Conservation (phyloP, 805 yeast species). For the Scheffersomyces coipomensis region DNA sequence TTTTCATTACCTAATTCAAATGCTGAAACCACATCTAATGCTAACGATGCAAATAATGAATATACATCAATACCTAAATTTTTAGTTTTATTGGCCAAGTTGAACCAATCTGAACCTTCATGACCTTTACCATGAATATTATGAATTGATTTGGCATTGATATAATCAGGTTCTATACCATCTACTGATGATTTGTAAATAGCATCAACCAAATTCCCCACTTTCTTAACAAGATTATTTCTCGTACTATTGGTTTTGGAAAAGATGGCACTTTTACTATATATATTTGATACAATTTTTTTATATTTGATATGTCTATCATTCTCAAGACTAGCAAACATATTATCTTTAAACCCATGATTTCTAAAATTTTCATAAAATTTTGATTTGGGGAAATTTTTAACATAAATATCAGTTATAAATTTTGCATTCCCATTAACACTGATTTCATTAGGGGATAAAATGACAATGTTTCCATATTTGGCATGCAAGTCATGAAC, state of each 20-base stretch:
- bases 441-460: constrained; percentile 62
- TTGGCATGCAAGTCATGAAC: constrained; percentile 50
- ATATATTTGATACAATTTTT: constrained; percentile 28
- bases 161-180: constrained; percentile 30
- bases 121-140: constrained; percentile 35
- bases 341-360: constrained; percentile 52
- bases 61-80: constrained; percentile 54
- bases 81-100: constrained; percentile 11
- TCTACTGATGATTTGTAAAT: constrained; percentile 26
- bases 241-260: constrained; percentile 27
- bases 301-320: constrained; percentile 43
- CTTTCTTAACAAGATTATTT: constrained; percentile 22
- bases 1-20: constrained; percentile 56
- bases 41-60: constrained; percentile 64
- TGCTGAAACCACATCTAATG: constrained; percentile 66
- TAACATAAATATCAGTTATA: constrained; percentile 55
- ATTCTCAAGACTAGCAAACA: constrained; percentile 55
- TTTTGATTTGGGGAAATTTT: constrained; percentile 52
- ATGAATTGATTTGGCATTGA: constrained; percentile 28
- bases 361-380: constrained; percentile 62
- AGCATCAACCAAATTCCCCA: constrained; percentile 22
- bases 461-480: constrained; percentile 63
- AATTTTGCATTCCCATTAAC: constrained; percentile 49
- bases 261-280: constrained; percentile 34
- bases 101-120: constrained; percentile 29